phyloP scores from a whole-genome alignment of 176 grass and related monocot genomes.

The Lolium multiflorum region DNA sequence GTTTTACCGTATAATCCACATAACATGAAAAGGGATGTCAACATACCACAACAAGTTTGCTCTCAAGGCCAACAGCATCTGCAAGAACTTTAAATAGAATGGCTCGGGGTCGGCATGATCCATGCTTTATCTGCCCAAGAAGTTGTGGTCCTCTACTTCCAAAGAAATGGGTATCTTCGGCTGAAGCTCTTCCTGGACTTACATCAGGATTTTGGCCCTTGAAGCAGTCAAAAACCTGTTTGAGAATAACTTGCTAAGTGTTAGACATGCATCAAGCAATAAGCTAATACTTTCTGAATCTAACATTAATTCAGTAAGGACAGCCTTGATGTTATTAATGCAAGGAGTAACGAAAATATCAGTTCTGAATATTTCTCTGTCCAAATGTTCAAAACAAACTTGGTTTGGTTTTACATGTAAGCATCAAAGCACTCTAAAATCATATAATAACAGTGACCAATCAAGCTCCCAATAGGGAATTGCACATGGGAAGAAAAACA shows the following conservation, averaged over 20 bases:
- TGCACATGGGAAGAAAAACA: slow-evolving; percentile 6
- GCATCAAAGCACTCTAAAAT: not conserved
- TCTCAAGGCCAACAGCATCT: slow-evolving; percentile 94
- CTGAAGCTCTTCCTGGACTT: slow-evolving; percentile 74
- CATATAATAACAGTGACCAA: slow-evolving; percentile 13
- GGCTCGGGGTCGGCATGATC: slow-evolving; percentile 93
- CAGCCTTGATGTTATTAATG: not conserved
- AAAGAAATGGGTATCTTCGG: slow-evolving; percentile 75
- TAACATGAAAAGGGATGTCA: slow-evolving; percentile 29
- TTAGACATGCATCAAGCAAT: slow-evolving; percentile 28
- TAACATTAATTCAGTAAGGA: slow-evolving; percentile 35
- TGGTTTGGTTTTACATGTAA: slow-evolving; percentile 15
- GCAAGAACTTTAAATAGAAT: slow-evolving; percentile 99
- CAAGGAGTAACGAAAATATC: slow-evolving; percentile 31
- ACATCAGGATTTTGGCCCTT: slow-evolving; percentile 87
- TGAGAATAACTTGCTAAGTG: slow-evolving; percentile 37
- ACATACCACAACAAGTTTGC: slow-evolving; percentile 98
- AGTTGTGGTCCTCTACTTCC: slow-evolving; percentile 87
- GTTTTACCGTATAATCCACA: slow-evolving; percentile 20
- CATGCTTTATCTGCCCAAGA: slow-evolving; percentile 96
- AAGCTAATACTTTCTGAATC: slow-evolving; percentile 17
- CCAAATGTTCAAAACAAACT: slow-evolving; percentile 36
- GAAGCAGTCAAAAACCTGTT: slow-evolving; percentile 99
- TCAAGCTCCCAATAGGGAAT: slow-evolving; percentile 25
- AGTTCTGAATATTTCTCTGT: slow-evolving; percentile 1